These are phyloP conservation scores for Umbelopsis vinacea DNA, from an alignment of 192 early-diverging fungal genomes.

Conservation along the genomic window DNA sequence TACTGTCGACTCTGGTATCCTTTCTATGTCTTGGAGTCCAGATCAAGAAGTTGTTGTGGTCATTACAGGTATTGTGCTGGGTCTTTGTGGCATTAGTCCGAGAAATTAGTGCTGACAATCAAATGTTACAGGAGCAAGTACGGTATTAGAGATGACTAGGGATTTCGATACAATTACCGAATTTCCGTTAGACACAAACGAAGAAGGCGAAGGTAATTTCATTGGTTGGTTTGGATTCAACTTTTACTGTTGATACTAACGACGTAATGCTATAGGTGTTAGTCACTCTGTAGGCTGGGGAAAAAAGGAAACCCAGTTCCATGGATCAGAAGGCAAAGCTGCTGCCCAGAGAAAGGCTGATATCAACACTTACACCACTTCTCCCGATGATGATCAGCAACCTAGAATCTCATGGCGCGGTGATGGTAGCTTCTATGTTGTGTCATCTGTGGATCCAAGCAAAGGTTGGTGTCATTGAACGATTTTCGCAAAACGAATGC, in stretches of 20 bases:
- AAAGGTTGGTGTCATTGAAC: constrained; percentile 40
- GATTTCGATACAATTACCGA: constrained; percentile 92
- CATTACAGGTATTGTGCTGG: constrained; percentile 63
- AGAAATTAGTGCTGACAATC: background rate
- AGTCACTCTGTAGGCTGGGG: constrained; percentile 95
- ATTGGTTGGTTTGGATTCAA: background rate
- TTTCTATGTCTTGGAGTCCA: constrained; percentile 81
- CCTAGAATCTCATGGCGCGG: constrained; percentile 89
- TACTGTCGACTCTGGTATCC: constrained; percentile 74
- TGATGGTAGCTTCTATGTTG: constrained; percentile 83
- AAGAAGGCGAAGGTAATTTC: constrained; percentile 67
- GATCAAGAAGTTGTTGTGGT: constrained; percentile 86
- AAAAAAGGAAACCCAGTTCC: constrained; percentile 95
- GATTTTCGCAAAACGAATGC: background rate
- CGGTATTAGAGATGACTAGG: constrained; percentile 87
- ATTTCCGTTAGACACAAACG: constrained; percentile 69
- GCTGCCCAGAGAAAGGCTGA: constrained; percentile 62
- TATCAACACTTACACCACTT: constrained; percentile 44
- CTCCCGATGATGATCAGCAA: constrained; percentile 68
- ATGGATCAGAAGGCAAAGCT: constrained; percentile 84
- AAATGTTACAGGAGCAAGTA: constrained; percentile 54
- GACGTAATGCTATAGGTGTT: constrained; percentile 44
- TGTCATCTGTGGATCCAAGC: constrained; percentile 66
- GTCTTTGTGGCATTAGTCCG: background rate
- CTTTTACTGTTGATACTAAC: background rate